These are phyloP conservation scores for Fragaria ananassa DNA, from an alignment of 306 rosid species.

Conservation along the genomic window DNA sequence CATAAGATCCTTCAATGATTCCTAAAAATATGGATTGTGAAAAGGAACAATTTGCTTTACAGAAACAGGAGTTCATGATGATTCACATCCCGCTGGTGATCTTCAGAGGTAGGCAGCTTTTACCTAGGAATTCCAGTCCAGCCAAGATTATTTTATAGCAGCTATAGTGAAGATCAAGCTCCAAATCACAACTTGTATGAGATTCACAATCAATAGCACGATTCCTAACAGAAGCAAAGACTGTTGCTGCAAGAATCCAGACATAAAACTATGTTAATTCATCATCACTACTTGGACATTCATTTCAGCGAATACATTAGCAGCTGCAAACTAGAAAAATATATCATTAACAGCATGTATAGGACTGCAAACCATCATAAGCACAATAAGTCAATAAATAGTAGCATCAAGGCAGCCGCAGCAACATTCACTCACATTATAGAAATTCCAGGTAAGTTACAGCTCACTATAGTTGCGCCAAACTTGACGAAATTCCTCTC, in stretches of 20 bases:
- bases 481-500: slow-evolving; percentile 97
- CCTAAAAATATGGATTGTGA: slow-evolving; percentile 39
- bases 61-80: slow-evolving; percentile 39
- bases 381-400: too few species aligned
- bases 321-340: slow-evolving; percentile 8
- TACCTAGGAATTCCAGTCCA: slow-evolving; percentile 34
- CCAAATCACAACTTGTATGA: slow-evolving; percentile 32
- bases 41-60: slow-evolving; percentile 58
- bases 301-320: not conserved
- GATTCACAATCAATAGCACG: slow-evolving; percentile 25
- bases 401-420: slow-evolving; percentile 17
- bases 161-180: slow-evolving; percentile 38
- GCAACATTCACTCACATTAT: slow-evolving; percentile 47
- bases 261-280: not conserved
- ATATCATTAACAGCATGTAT: not conserved
- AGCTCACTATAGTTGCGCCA: slow-evolving; percentile 99
- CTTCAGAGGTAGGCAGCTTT: slow-evolving; percentile 37
- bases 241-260: slow-evolving; percentile 5
- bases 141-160: slow-evolving; percentile 33
- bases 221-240: slow-evolving; percentile 20
- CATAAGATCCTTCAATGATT: slow-evolving; percentile 33
- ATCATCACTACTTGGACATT: not conserved
- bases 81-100: slow-evolving; percentile 50
- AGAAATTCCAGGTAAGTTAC: slow-evolving; percentile 44
- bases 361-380: not conserved